Percentiles rank a stretch among this genome's conserved stretches.
Conservation (phyloP, 1,139 yeast genomes). For the Diutina scorzettiae region DNA sequence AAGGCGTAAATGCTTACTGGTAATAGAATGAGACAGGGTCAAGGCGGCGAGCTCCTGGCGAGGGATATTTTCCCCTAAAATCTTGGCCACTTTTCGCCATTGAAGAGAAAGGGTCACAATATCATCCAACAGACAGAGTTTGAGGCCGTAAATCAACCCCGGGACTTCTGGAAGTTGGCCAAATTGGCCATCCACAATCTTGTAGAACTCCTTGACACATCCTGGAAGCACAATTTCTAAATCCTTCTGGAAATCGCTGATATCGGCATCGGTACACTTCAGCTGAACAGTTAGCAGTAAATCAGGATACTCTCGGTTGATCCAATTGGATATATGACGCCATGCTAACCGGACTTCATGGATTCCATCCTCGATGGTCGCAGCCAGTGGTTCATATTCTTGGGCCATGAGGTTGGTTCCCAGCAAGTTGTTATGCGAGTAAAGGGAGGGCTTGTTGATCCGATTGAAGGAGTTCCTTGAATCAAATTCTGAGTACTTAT, state of each 20-base stretch:
- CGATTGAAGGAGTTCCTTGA: conserved; percentile 38
- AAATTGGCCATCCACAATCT: conserved; percentile 62
- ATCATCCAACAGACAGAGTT: conserved; percentile 54
- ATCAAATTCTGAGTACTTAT: conserved; percentile 58
- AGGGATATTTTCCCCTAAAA: conserved; percentile 3
- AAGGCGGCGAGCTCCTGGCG: neutral
- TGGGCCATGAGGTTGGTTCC: conserved; percentile 10
- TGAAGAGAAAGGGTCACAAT: conserved; percentile 50
- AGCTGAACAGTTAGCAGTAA: conserved; percentile 44
- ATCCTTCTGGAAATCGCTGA: conserved; percentile 54
- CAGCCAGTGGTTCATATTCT: conserved; percentile 4
- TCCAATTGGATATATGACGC: conserved; percentile 59
- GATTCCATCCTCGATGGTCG: conserved; percentile 32
- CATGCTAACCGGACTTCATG: conserved; percentile 56
- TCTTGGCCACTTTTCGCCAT: conserved; percentile 47
- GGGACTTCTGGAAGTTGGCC: conserved; percentile 13
- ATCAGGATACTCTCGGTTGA: conserved; percentile 42
- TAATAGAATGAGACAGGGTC: neutral
- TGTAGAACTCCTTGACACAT: conserved; percentile 46
- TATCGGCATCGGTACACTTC: conserved; percentile 53
- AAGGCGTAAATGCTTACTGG: neutral
- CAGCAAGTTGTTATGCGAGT: conserved; percentile 18
- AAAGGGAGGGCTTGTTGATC: conserved; percentile 27
- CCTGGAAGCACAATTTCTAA: conserved; percentile 45
- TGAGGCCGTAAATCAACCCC: conserved; percentile 54